Percentiles rank a stretch among this genome's conserved stretches.
phyloP scores from a whole-genome alignment of 78 protist genomes.

The Goniomonas avonlea region DNA sequence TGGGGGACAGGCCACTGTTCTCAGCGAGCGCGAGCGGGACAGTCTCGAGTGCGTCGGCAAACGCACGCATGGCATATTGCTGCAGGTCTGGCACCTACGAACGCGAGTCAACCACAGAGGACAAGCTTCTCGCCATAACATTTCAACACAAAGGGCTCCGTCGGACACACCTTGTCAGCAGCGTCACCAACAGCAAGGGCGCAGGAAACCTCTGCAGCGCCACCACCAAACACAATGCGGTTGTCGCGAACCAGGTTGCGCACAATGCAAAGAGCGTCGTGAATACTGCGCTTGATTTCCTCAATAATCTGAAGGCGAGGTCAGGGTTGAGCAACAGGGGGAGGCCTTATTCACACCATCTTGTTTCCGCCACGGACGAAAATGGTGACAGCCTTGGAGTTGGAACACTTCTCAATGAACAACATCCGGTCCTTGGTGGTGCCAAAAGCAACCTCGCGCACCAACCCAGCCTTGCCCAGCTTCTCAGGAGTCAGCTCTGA shows the following conservation, averaged over 20 bases:
- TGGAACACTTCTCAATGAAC: constrained; percentile 93
- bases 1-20: constrained; percentile 65
- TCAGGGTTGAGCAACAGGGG: no score
- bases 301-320: constrained; percentile 83
- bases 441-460: constrained; percentile 86
- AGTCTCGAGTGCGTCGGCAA: constrained; percentile 96
- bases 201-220: constrained; percentile 87
- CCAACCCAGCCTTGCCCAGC: constrained; percentile 90
- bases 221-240: constrained; percentile 54
- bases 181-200: constrained; percentile 66
- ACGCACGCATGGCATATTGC: constrained; percentile 96
- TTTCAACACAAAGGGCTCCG: no score
- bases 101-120: no score
- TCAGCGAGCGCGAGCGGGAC: constrained; percentile 97
- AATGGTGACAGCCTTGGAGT: constrained; percentile 95
- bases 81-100: constrained; percentile 69
- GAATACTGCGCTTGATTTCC: constrained; percentile 96
- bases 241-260: constrained; percentile 96
- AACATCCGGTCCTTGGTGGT: constrained; percentile 92
- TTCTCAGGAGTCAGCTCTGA: constrained; percentile 90
- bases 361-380: constrained; percentile 97
- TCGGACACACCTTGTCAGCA: constrained; percentile 62
- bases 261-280: constrained; percentile 85
- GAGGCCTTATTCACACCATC: no score
- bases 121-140: no score